Evolutionary conservation across 2,329 filamentous ascomycete species (phyloP), one percentile per base, ranked within the genome.

Genomic region (Byssothecium circinans): DNA sequence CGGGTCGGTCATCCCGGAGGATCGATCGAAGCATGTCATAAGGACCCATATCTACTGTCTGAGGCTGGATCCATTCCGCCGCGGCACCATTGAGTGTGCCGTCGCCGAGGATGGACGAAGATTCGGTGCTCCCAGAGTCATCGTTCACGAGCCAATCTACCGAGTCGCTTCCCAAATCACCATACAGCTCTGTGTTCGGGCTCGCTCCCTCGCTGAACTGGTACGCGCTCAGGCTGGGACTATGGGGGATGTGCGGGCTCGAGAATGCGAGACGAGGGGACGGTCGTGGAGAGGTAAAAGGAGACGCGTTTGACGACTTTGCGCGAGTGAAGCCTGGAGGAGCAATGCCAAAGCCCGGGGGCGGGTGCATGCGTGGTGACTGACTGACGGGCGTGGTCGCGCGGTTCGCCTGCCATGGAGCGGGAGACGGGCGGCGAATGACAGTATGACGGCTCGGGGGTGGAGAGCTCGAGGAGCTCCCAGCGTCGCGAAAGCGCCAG

Each of bases 11-110:
- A 60, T 94, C 90, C 39, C 92, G 90, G 20, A 99, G 79, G 33
- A 99, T 95, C 5, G 92, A 96, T 52, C 94, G 88, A 46, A 99
- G 80, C 83, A 99, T 97, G 68, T 99, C 94, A 72, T 96, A 96
- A 0, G 94, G 92, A 49, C 89, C 95, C 92, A 99, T 97, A 65
- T 97, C 91, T 47, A 84, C 83, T 64, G 88, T 87, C 67, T 82
- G 80, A 12, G 80, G 76, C 49, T 78, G 76, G 39, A 86, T 78
- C 74, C 83, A 96, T 69, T 96, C 91, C 19, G 91, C 87, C 4
- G 89, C 89, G 12, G 87, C 87, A 35, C 85, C 86, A 63, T 90
- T 91, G 50, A 92, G 79, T 27, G 82, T 84, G 56, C 85, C 90
- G 14, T 87, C 79, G 8, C 81, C 83, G 29, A 83, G 80, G 33